A percentile compares a stretch with the other conserved stretches of the same genome.
These are phyloP conservation scores for Singerocomus inundabilis DNA, from an alignment of 1,284 basidiomycete species.

Conservation along the genomic window DNA sequence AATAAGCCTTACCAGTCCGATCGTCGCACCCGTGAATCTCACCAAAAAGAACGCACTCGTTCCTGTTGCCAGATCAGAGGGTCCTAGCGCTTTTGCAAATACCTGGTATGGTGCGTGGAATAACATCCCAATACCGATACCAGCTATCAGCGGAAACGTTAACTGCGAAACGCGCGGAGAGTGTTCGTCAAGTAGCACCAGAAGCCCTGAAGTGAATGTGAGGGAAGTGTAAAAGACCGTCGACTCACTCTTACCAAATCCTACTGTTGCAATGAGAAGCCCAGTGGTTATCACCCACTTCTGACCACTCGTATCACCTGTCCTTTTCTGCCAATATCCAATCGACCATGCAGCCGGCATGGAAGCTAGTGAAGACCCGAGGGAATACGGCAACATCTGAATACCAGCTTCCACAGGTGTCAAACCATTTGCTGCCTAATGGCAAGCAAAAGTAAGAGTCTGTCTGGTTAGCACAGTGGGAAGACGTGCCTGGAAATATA, in stretches of 20 bases:
- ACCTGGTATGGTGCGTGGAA: constrained; percentile 82
- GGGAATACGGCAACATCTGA: constrained; percentile 73
- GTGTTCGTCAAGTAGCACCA: constrained; percentile 57
- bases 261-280: constrained; percentile 59
- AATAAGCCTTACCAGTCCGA: constrained; percentile 60
- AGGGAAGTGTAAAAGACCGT: constrained; percentile 6
- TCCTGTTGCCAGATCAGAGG: constrained; percentile 67
- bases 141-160: constrained; percentile 63
- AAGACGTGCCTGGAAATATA: constrained; percentile 68
- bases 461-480: constrained; percentile 4
- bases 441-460: constrained; percentile 8
- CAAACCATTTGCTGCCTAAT: constrained; percentile 62
- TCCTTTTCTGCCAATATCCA: constrained; percentile 55
- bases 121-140: constrained; percentile 76
- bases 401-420: constrained; percentile 68
- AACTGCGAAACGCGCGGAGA: constrained; percentile 46
- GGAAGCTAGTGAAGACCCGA: constrained; percentile 76
- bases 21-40: constrained; percentile 77
- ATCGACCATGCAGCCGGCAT: constrained; percentile 80
- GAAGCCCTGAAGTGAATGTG: constrained; percentile 48
- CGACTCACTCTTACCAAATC: constrained; percentile 64
- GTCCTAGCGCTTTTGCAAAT: constrained; percentile 61
- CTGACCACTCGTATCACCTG: constrained; percentile 58
- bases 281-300: constrained; percentile 62
- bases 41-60: constrained; percentile 83